Evolutionary conservation across 2,329 filamentous ascomycete genomes (phyloP).

Genomic region (Epicoccum nigrum): DNA sequence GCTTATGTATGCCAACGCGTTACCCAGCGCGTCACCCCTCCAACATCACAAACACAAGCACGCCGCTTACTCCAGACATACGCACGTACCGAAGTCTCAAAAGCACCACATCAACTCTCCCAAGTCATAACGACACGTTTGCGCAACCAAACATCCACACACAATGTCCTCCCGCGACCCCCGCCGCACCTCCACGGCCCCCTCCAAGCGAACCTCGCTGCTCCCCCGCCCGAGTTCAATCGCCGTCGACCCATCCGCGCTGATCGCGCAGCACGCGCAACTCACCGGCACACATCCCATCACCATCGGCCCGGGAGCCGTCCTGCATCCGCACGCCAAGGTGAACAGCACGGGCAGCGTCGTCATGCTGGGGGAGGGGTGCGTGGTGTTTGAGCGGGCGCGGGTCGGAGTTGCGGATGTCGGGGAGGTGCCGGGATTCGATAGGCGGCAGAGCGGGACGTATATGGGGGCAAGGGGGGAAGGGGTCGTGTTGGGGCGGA

Average conservation of each 20-base stretch:
- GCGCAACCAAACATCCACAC: not conserved
- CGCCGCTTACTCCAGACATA: not conserved
- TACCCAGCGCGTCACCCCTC: not conserved
- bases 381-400: constrained; percentile 76
- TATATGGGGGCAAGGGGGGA: constrained; percentile 26
- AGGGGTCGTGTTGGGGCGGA: constrained; percentile 48
- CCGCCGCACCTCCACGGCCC: constrained; percentile 38
- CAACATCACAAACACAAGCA: not conserved
- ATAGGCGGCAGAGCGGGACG: constrained; percentile 19
- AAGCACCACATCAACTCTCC: not conserved
- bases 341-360: constrained; percentile 51
- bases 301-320: constrained; percentile 74
- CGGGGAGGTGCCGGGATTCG: constrained; percentile 7
- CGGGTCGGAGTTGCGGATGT: constrained; percentile 40
- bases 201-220: constrained; percentile 44
- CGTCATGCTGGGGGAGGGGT: constrained; percentile 57
- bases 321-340: constrained; percentile 83
- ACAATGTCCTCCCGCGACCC: constrained; percentile 32
- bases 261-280: constrained; percentile 56
- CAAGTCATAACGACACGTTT: not conserved
- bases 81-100: no score
- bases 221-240: constrained; percentile 48
- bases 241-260: constrained; percentile 54
- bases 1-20: constrained; percentile 5
- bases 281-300: constrained; percentile 77